Base-by-base conservation (phyloP, 116 monocot genomes). In the Zostera marina region DNA sequence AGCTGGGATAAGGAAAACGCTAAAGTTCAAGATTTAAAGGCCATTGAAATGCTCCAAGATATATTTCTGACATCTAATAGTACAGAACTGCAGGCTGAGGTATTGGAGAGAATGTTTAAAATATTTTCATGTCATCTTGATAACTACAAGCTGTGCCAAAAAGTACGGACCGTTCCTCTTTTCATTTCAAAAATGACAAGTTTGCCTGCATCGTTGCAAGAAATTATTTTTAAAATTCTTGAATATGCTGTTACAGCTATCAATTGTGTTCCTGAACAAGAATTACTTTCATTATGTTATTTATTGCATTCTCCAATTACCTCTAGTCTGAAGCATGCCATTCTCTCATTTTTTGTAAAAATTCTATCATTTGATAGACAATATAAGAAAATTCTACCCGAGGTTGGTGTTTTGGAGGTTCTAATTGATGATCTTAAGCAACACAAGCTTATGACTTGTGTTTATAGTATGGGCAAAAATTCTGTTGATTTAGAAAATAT, bases 231-330 rank as follows among this genome's bases (percentile, higher is more conserved):
- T 59, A 98, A 98, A 78, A 98, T 98, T 55, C 68, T 98, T 41
- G 96, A 98, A 78, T 98, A 98, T 76, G 83, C 86, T 66, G 96
- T 98, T 43, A 98, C 96, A 17, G 96, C 90, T 66, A 90, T 83
- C 14, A 98, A 89, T 73, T 98, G 96, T 61, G 68, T 89, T 63
- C 96, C 96, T 41, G 96, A 98, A 64, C 96, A 98, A 69, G 96
- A 98, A 51, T 62, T 98, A 69, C 80, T 98, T 61, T 98, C 96
- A 54, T 86, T 98, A 51, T 98, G 96, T 59, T 98, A 85, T 68
- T 78, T 98, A 52, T 69, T 98, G 60, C 96, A 98, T 69, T 90
- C 89, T 47, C 86, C 96, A 51, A 90, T 82, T 48, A 72, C 78
- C 52, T 73, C 82, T 42, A 71, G 46, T 61, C 46, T 98, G 57